A percentile compares a stretch with the other conserved stretches of the same genome.
These are phyloP conservation scores for Austroboletus eburneus DNA, from an alignment of 768 basidiomycete genomes.

Conservation along the genomic window DNA sequence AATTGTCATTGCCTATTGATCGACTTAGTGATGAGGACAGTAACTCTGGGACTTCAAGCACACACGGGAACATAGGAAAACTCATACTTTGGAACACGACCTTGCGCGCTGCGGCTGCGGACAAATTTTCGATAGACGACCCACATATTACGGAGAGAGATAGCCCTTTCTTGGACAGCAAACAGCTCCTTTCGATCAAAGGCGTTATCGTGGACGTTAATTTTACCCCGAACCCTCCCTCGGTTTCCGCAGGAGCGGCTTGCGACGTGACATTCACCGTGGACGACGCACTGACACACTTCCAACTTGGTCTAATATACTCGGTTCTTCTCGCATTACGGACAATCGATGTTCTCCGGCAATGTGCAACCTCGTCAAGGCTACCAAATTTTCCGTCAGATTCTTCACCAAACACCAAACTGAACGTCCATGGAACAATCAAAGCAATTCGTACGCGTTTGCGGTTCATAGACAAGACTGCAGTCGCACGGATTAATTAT, in stretches of 20 bases:
- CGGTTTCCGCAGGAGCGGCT: constrained; percentile 10
- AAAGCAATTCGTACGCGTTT: constrained; percentile 46
- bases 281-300: constrained; percentile 46
- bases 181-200: constrained; percentile 44
- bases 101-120: constrained; percentile 61
- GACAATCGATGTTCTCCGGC: constrained; percentile 42
- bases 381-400: constrained; percentile 15
- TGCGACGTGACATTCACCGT: constrained; percentile 47
- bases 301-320: constrained; percentile 69
- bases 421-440: constrained; percentile 33
- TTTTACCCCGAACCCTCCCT: constrained; percentile 10
- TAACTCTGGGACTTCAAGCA: constrained; percentile 28
- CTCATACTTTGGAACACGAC: constrained; percentile 45
- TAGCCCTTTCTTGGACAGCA: constrained; percentile 37
- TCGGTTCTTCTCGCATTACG: constrained; percentile 59
- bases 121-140: constrained; percentile 64
- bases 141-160: constrained; percentile 54
- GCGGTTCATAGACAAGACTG: constrained; percentile 45
- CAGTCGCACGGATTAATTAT: constrained; percentile 36
- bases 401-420: constrained; percentile 10
- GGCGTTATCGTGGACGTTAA: constrained; percentile 28
- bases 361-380: constrained; percentile 15
- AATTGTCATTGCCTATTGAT: constrained; percentile 53
- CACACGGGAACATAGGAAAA: constrained; percentile 41
- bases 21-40: constrained; percentile 41